Evolutionary conservation across 352 stramenopile genomes (phyloP).

Genomic region (Pythium myriotylum): DNA sequence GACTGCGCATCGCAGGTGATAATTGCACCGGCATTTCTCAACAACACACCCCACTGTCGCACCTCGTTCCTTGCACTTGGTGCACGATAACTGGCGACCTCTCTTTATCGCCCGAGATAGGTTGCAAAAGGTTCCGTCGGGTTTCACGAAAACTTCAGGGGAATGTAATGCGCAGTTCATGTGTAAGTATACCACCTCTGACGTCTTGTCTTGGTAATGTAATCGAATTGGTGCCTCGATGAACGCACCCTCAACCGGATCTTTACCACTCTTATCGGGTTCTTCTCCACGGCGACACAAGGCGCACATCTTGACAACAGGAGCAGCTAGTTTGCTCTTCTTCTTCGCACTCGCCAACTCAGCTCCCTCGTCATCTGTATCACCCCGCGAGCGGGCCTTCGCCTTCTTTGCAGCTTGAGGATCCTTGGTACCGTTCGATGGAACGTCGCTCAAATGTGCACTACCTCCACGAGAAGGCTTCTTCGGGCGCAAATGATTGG

Average conservation of each 20-base stretch:
- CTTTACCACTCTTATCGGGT: constrained; percentile 26
- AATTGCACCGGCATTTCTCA: constrained; percentile 77
- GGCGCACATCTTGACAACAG: constrained; percentile 51
- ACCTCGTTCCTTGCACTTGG: constrained; percentile 61
- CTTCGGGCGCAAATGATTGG: constrained; percentile 66
- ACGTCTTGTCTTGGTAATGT: constrained; percentile 65
- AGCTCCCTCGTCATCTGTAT: constrained; percentile 22
- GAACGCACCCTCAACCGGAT: constrained; percentile 64
- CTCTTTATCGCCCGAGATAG: constrained; percentile 75
- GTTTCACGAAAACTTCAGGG: constrained; percentile 80
- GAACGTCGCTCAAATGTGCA: constrained; percentile 1
- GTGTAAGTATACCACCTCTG: constrained; percentile 73
- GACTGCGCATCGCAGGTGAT: constrained; percentile 76
- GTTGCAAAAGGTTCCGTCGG: constrained; percentile 82
- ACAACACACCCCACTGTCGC: constrained; percentile 81
- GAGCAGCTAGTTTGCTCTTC: constrained; percentile 16
- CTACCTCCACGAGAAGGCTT: neutral
- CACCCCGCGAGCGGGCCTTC: constrained; percentile 14
- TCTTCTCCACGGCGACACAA: constrained; percentile 58
- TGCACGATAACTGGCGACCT: constrained; percentile 77
- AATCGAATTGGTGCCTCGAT: constrained; percentile 75
- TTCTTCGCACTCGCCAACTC: constrained; percentile 21
- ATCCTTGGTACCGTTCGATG: neutral
- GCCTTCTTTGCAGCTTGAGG: constrained; percentile 3
- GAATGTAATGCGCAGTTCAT: constrained; percentile 85